Base-by-base conservation (phyloP, 2,329 filamentous ascomycete genomes). In the Cladobotryum mycophilum region DNA sequence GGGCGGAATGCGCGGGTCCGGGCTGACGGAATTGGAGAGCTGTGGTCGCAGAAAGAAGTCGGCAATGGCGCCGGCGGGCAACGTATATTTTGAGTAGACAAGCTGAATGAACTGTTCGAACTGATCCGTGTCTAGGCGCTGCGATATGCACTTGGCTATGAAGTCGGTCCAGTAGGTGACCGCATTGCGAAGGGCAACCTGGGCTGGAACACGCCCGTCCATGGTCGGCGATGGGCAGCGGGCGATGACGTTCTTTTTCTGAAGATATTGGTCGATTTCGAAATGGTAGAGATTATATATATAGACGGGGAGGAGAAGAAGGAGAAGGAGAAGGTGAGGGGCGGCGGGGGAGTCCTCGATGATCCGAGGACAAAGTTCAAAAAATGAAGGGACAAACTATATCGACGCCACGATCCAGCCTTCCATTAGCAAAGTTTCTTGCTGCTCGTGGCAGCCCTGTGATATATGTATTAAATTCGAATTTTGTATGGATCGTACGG, bases 1-100 rank as follows among this genome's bases (percentile, higher is more conserved):
- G n/a, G 70, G 73, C 0, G 76, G 74, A 8, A 84, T 71, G 55
- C 80, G 76, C 8, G 80, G 78, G 56, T 86, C 81, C 59, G 82
- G 74, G 51, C 68, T 75, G 60, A 77, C 68, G 56, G 66, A 60
- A 58, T 75, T 75, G 45, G 65, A 63, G 17, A 70, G 66, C 41
- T 73, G 72, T 3, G 82, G 82, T 20, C 74, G 74, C 38, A 86
- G 69, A 58, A 82, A 76, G 47, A 85, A 64, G 56, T 83, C 75
- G 67, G 81, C 79, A 55, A 85, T 67, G 51, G 71, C 64, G 11
- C 67, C 55, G 7, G 79, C 69, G 3, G 76, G 70, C 9, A 85
- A 66, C 1, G 78, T 79, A 55, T 80, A 67, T 55, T 77, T 73
- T 3, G 70, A 65, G 53, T 74, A 70, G 48, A 83, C 68, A 41